These are phyloP conservation scores for Boletellus sp. DNA, from an alignment of 768 basidiomycete species.

Conservation along the genomic window DNA sequence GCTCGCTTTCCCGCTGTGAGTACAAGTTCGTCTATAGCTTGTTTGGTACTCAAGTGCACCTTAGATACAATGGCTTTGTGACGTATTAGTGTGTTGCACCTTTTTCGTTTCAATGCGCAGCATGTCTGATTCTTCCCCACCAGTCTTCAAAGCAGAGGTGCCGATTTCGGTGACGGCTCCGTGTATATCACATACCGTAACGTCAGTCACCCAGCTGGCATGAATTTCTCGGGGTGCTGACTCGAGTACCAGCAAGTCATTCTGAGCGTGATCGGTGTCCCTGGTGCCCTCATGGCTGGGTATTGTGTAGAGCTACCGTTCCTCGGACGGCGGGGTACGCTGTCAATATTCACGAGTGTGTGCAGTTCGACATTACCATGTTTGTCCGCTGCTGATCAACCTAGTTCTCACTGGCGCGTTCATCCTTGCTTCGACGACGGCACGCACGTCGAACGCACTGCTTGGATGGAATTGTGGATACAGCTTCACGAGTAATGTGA, in stretches of 20 bases:
- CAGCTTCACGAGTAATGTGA: slow-evolving; percentile 53
- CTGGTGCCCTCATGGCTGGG: slow-evolving; percentile 55
- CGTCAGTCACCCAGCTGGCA: slow-evolving; percentile 28
- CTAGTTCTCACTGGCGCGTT: slow-evolving; percentile 52
- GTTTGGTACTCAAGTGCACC: not conserved
- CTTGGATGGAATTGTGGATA: slow-evolving; percentile 60
- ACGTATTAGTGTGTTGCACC: slow-evolving; percentile 42
- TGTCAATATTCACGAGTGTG: slow-evolving; percentile 48
- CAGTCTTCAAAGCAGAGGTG: slow-evolving; percentile 63
- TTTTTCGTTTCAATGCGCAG: not conserved
- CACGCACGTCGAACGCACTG: slow-evolving; percentile 47
- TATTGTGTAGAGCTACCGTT: slow-evolving; percentile 48
- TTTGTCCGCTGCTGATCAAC: not conserved
- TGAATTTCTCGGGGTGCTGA: slow-evolving; percentile 5
- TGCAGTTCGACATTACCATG: not conserved
- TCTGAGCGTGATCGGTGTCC: slow-evolving; percentile 52
- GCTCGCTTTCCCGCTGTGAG: slow-evolving; percentile 67
- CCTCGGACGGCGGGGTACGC: slow-evolving; percentile 52
- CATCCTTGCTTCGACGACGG: slow-evolving; percentile 55
- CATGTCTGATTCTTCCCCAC: not conserved
- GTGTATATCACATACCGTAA: slow-evolving; percentile 73
- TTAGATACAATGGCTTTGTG: slow-evolving; percentile 49
- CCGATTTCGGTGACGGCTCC: slow-evolving; percentile 66
- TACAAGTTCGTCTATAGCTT: not conserved
- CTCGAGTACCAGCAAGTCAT: slow-evolving; percentile 44